phyloP scores from a whole-genome alignment of 2,329 filamentous ascomycete genomes.

The Triangularia setosa region DNA sequence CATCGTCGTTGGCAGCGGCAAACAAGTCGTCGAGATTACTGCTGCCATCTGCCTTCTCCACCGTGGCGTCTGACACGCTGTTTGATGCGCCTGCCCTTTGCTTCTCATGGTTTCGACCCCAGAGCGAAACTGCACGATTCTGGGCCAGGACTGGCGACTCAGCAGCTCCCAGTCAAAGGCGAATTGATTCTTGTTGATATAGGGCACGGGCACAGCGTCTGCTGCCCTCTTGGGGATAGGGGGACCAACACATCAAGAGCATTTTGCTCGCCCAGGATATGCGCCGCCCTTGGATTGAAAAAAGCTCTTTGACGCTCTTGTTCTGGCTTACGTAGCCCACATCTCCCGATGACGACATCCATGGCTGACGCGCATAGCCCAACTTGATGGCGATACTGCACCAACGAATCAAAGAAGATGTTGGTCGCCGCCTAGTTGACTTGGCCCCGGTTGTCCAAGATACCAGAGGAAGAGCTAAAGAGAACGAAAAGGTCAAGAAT shows the following conservation, averaged over 20 bases:
- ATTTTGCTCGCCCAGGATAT: not conserved
- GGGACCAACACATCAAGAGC: not conserved
- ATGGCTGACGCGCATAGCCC: not conserved
- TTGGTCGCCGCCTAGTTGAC: conserved; percentile 11
- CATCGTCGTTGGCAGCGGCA: not conserved
- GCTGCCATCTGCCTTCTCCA: not conserved
- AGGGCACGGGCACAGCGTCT: not conserved
- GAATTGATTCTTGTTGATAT: not conserved
- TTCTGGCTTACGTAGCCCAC: not conserved
- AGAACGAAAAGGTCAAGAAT: conserved; percentile 12
- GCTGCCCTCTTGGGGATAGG: not conserved
- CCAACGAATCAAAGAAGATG: conserved; percentile 8
- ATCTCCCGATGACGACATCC: not conserved
- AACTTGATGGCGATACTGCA: not conserved
- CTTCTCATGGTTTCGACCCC: not conserved
- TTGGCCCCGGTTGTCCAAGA: conserved; percentile 8
- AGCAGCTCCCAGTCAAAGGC: not conserved
- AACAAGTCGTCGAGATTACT: not conserved
- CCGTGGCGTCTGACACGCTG: not conserved
- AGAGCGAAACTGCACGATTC: not conserved
- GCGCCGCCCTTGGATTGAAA: not conserved
- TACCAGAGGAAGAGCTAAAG: conserved; percentile 3
- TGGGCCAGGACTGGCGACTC: not conserved
- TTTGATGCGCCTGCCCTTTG: not conserved
- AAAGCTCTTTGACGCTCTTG: not conserved